Evolutionary conservation across 2,329 filamentous ascomycete species (phyloP), one percentile per base, ranked within the genome.

Genomic region (Ophiosphaerella herpotricha): DNA sequence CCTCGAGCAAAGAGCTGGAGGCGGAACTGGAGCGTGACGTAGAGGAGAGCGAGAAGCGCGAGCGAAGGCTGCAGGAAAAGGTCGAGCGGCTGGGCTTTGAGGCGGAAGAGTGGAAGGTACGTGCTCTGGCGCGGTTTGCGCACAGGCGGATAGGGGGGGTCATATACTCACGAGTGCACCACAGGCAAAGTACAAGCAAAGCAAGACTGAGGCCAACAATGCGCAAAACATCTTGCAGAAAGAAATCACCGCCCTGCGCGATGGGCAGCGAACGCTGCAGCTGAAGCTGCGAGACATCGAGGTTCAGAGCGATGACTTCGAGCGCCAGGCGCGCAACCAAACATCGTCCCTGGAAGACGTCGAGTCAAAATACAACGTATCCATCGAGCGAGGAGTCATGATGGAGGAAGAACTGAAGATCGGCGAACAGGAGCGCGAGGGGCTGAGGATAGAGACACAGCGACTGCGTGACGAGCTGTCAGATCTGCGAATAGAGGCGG

Each of bases 91-190:
- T 96, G 56, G 85, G 83, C 42, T 99, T 91, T 68, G 92, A 97
- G 74, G 92, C 94, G 0, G 91, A 97, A 50, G 94, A 99, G 76
- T 99, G 94, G 94, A 97, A 97, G 86, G 91, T 93, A 78, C 74
- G 83, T 70, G 35, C 23, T 26, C 6, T 33, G 14, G n/a, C 14
- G 23, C 7, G 14, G 6, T 29, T 11, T 18, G 16, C 18, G 7
- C 18, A 29, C 35, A 21, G 13, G 7, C 7, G 29, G 9, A 18
- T 37, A 7, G 8, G n/a, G 13, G 4, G n/a, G 13, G 8, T 16
- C 21, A 21, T 44, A 26, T 9, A 37, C 29, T 46, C 40, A 52
- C 55, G 54, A 48, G 26, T 40, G 32, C 26, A 29, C 14, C 4
- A 14, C 36, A 96, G 91, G 86, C 89, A 61, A 99, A 97, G 81